These are phyloP conservation scores for Hemisphaericaspora xylofermentans DNA, from an alignment of 1,139 yeast genomes.

Conservation along the genomic window DNA sequence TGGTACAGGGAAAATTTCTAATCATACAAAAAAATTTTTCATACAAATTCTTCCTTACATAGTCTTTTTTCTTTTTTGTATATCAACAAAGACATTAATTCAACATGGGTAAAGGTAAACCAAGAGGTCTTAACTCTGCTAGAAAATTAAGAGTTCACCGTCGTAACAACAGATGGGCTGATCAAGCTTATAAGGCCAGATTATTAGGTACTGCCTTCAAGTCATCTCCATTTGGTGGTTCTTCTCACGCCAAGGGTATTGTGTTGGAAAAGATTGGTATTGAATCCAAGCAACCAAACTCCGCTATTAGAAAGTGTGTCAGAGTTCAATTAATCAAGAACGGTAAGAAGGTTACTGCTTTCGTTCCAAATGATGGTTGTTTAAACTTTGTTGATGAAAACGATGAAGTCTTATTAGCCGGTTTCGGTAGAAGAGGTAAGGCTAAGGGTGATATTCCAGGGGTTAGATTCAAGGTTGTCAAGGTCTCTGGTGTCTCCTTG, in stretches of 20 bases:
- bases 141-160: constrained; percentile 99
- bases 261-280: constrained; percentile 99
- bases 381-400: constrained; percentile 98
- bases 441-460: constrained; percentile 99
- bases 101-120: constrained; percentile 88
- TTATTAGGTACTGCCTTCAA: constrained; percentile 99
- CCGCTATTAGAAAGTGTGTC: constrained; percentile 99
- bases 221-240: constrained; percentile 99
- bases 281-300: constrained; percentile 99
- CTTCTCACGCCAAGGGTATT: constrained; percentile 99
- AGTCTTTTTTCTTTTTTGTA: constrained; percentile 1
- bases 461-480: constrained; percentile 99
- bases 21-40: constrained; percentile 5
- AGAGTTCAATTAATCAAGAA: constrained; percentile 99
- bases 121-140: constrained; percentile 99
- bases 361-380: constrained; percentile 99
- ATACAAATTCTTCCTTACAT: constrained; percentile 1
- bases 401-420: constrained; percentile 99
- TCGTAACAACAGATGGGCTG: constrained; percentile 99
- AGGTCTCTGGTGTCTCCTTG: constrained; percentile 99
- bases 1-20: not conserved
- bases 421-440: constrained; percentile 99
- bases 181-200: constrained; percentile 96
- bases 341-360: constrained; percentile 99
- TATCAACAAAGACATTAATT: constrained; percentile 7